Evolutionary conservation across 2,329 filamentous ascomycete species (phyloP), one percentile per base, ranked within the genome.

Genomic region (Exophiala viscosa): DNA sequence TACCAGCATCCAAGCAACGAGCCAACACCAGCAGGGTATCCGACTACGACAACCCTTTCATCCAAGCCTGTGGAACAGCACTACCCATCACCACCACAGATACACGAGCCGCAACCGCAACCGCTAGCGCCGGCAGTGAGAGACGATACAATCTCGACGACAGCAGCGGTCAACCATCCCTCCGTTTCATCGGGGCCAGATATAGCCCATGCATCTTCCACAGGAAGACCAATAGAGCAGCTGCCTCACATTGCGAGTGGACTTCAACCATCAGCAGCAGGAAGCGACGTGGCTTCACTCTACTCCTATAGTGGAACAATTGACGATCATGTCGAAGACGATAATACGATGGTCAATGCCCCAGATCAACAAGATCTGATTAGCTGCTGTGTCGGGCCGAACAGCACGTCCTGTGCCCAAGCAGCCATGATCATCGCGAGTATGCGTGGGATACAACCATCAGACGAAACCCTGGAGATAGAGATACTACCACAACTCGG

Each of bases 371-470:
- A 14, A 5, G 20, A 8, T 31, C 18, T 23, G n/a, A n/a, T 14
- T 7, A 31, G 5, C 40, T 23, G 28, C 40, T 18, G 17, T 28
- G 8, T 23, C 5, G 20, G 40, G 3, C 42, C 50, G 20, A 58
- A 58, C 42, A 58, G 40, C 38, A 55, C 52, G 20, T 46, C 52
- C n/a, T 55, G 55, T 23, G 39, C 50, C 10, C 34, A 58, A 44
- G 48, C 55, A 8, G 55, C 48, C 1, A 20, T 52, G 20, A 58
- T 52, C 40, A 58, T 55, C 33, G 48, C 52, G 14, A 50, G 45
- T 31, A 58, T 55, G 55, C 48, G 52, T 35, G 55, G 52, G 18
- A 6, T 58, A 10, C 28, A 36, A 5, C 15, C 47, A 10, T 3
- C 46, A 5, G 52, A 54, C 35, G 17, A 23, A 3, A 15, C 20